These are phyloP conservation scores for Beauveria pseudobassiana DNA, from an alignment of 2,329 filamentous ascomycete species.

Conservation along the genomic window DNA sequence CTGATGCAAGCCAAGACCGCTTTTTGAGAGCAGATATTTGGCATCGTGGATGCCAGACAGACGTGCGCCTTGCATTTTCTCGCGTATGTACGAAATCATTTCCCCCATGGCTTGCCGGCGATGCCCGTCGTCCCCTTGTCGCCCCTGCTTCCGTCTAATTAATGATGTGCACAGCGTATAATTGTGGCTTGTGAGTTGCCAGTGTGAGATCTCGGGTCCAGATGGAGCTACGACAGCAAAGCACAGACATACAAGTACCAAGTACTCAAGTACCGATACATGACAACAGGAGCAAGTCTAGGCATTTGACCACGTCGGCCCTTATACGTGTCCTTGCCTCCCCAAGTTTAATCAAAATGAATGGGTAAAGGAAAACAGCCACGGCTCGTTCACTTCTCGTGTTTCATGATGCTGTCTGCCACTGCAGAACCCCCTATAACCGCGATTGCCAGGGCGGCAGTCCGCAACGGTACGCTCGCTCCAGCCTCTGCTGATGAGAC, in stretches of 20 bases:
- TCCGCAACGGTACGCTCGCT: conserved; percentile 1
- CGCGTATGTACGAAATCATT: conserved; percentile 7
- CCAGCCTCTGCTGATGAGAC: not conserved
- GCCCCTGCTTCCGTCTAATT: conserved; percentile 5
- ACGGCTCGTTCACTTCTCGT: not conserved
- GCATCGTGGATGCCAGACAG: conserved; percentile 3
- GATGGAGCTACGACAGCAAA: conserved; percentile 5
- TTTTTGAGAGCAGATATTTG: conserved; percentile 6
- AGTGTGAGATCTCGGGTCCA: conserved; percentile 9
- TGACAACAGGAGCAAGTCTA: not conserved
- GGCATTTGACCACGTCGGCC: not conserved
- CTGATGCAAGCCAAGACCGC: conserved; percentile 8
- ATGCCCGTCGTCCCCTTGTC: not conserved
- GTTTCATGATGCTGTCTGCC: not conserved
- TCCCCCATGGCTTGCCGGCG: not conserved
- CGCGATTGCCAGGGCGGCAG: not conserved
- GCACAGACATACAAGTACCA: not conserved
- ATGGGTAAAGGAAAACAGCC: not conserved
- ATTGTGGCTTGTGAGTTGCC: conserved; percentile 7
- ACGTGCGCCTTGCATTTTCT: conserved; percentile 7
- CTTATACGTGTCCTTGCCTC: not conserved
- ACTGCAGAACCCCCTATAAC: not conserved
- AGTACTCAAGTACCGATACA: not conserved
- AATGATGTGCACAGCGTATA: conserved; percentile 3
- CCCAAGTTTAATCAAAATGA: not conserved